phyloP scores from a whole-genome alignment of 2,329 filamentous ascomycete genomes.

The Pseudogymnoascus sp. region DNA sequence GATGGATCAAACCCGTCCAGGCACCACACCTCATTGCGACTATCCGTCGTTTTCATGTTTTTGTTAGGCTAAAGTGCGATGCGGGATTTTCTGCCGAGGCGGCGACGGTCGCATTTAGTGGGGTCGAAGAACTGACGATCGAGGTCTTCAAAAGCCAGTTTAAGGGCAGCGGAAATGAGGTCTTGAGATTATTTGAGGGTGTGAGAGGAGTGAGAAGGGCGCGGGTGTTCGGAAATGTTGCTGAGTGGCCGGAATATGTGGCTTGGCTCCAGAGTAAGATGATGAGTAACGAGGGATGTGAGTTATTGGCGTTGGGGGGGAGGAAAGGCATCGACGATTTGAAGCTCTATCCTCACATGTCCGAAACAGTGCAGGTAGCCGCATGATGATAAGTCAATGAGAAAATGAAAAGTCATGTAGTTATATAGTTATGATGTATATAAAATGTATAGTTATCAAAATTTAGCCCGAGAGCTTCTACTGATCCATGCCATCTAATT shows the following conservation, averaged over 20 bases:
- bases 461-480: constrained; percentile 13
- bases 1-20: constrained; percentile 30
- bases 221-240: constrained; percentile 30
- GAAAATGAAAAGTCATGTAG: not conserved
- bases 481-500: constrained; percentile 75
- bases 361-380: not conserved
- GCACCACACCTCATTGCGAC: constrained; percentile 25
- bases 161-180: constrained; percentile 34
- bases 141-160: constrained; percentile 40
- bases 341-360: not conserved
- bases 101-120: constrained; percentile 36
- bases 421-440: constrained; percentile 8
- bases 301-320: not conserved
- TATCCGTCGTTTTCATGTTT: constrained; percentile 37
- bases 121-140: constrained; percentile 39
- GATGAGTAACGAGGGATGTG: constrained; percentile 15
- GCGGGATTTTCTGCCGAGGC: constrained; percentile 34
- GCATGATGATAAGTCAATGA: not conserved
- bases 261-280: constrained; percentile 24
- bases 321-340: not conserved
- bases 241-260: constrained; percentile 23
- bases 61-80: constrained; percentile 41
- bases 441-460: constrained; percentile 3
- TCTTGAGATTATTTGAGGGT: constrained; percentile 37
- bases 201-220: constrained; percentile 37